Evolutionary conservation across 1,284 basidiomycete genomes (phyloP).

Genomic region (Puccinia triticina): DNA sequence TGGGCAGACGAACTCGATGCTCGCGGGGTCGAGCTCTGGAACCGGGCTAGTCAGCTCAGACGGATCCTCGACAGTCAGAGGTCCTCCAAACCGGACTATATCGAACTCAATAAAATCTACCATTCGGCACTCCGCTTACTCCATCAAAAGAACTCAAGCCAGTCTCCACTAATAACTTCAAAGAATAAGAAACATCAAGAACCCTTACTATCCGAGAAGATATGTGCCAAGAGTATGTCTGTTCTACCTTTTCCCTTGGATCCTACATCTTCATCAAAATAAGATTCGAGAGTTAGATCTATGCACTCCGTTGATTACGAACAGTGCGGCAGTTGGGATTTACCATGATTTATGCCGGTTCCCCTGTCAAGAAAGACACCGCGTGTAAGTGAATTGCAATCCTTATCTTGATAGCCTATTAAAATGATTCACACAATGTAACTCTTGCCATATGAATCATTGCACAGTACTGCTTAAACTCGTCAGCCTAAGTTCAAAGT

Average conservation of each 20-base stretch:
- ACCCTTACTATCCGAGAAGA: conserved; percentile 22
- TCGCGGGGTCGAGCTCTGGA: conserved; percentile 49
- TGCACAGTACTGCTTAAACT: conserved; percentile 38
- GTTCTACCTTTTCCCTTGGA: not conserved
- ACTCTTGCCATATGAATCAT: not conserved
- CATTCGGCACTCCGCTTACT: conserved; percentile 2
- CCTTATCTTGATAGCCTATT: not conserved
- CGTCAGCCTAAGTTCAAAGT: conserved; percentile 39
- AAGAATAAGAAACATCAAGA: not conserved
- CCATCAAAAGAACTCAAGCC: not conserved
- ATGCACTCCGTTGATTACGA: not conserved
- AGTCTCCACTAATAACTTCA: conserved; percentile 1
- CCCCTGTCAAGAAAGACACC: conserved; percentile 18
- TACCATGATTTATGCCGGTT: conserved; percentile 35
- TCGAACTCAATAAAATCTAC: conserved; percentile 16
- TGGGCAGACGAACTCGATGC: conserved; percentile 48
- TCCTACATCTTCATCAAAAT: not conserved
- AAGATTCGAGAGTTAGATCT: not conserved
- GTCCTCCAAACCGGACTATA: not conserved
- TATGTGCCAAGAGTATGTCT: conserved; percentile 28
- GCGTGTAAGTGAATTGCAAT: not conserved
- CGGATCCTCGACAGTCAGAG: conserved; percentile 10
- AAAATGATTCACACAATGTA: not conserved
- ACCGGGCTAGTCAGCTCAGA: conserved; percentile 40
- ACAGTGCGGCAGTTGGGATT: conserved; percentile 41